Base-by-base conservation (phyloP, 257 asterid genomes). In the Paraleonurus japonicus region DNA sequence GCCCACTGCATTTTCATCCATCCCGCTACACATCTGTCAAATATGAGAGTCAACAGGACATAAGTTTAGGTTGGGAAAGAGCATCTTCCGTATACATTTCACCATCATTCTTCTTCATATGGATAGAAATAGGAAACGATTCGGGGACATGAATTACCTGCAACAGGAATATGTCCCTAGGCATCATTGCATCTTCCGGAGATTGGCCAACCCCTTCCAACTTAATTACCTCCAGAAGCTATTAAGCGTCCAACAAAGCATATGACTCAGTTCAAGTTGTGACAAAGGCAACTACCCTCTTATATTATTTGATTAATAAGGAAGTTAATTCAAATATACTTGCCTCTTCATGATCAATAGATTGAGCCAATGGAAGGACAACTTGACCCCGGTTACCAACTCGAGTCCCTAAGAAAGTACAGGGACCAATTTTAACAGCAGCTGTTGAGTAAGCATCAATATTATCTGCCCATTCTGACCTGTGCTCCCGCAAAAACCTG, bases 281-380 rank as follows among this genome's bases (percentile, higher is more conserved):
- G 10, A 58, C n/a, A 28, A 30, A 13, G 76, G 59, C 17, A n/a
- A 59, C 32, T 27, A 47, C 32, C 17, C 8, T 39, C 35, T 70
- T n/a, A 33, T 33, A 27, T 60, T 27, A 37, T 17, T n/a, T 28
- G 1, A 27, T 10, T n/a, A 5, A 22, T 60, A 30, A 32, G 8
- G 15, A 11, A 47, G 57, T 17, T 7, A 61, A 57, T 48, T 37
- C 7, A 43, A n/a, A 58, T 35, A 10, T 23, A 79, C 98, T 80
- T 82, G 86, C 98, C 96, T 92, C 98, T 84, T 90, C 98, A 77
- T 92, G 96, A 77, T 92, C 98, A n/a, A 90, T 81, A 55, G 95
- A 85, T 64, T 92, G 96, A 63, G 96, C 96, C 74, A 92, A 80
- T 1, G 98, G 98, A 75, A 92, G 96, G 75, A 85, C 88, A 59